phyloP scores from a whole-genome alignment of 2,329 filamentous ascomycete genomes.

The Triangularia setosa region DNA sequence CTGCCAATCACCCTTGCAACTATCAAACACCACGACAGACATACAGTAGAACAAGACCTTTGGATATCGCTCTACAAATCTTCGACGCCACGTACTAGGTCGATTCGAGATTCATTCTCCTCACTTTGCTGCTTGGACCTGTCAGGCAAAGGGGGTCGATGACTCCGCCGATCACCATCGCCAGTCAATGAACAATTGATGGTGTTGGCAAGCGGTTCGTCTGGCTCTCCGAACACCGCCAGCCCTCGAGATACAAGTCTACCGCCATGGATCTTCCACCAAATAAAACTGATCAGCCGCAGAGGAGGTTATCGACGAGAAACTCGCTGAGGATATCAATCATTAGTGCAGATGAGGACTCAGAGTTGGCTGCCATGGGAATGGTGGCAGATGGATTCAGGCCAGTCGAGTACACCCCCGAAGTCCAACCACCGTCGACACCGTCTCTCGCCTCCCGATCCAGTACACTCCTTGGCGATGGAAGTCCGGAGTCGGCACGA shows the following conservation, averaged over 20 bases:
- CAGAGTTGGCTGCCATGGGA: slow-evolving; percentile 47
- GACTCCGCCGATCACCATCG: slow-evolving; percentile 15
- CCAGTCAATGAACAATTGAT: slow-evolving; percentile 20
- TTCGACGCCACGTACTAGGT: background rate
- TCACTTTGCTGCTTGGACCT: background rate
- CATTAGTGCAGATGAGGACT: slow-evolving; percentile 40
- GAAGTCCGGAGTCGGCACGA: slow-evolving; percentile 25
- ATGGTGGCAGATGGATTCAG: slow-evolving; percentile 52
- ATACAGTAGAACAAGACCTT: background rate
- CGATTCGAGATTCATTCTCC: background rate
- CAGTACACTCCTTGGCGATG: slow-evolving; percentile 18
- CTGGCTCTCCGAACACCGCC: background rate
- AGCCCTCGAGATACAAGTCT: background rate
- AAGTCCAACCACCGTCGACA: slow-evolving; percentile 19
- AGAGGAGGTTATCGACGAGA: slow-evolving; percentile 42
- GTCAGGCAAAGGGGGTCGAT: slow-evolving; percentile 13
- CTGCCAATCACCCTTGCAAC: slow-evolving; percentile 10
- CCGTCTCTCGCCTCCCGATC: slow-evolving; percentile 26
- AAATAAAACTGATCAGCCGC: slow-evolving; percentile 37
- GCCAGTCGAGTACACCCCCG: slow-evolving; percentile 30
- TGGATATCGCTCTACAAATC: background rate
- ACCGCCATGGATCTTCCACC: slow-evolving; percentile 40
- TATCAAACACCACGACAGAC: slow-evolving; percentile 8
- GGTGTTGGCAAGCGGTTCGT: slow-evolving; percentile 14
- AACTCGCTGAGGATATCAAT: slow-evolving; percentile 39